These are phyloP conservation scores for Lantana camara DNA, from an alignment of 257 asterid genomes.

Conservation along the genomic window DNA sequence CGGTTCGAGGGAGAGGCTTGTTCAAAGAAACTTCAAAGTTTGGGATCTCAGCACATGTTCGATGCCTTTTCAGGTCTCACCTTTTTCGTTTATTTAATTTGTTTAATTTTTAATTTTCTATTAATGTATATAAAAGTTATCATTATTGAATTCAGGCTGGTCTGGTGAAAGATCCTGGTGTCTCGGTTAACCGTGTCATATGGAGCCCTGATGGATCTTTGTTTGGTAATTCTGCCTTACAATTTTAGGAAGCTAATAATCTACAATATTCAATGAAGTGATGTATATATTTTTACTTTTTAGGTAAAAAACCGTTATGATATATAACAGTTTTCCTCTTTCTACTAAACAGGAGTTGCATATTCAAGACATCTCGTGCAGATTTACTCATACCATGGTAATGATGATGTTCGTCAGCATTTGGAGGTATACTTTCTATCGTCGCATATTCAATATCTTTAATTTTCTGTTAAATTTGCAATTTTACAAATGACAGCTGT, in stretches of 20 bases:
- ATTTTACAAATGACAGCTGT: slow-evolving; percentile 1
- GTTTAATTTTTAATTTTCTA: too few relatives aligned
- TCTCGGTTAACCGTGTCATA: slow-evolving; percentile 66
- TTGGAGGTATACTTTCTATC: slow-evolving; percentile 48
- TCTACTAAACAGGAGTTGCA: slow-evolving; percentile 56
- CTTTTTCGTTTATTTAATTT: too few relatives aligned
- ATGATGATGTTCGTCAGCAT: slow-evolving; percentile 60
- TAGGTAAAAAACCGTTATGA: too few relatives aligned
- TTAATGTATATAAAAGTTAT: not conserved
- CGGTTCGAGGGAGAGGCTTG: slow-evolving; percentile 62
- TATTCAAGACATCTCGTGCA: slow-evolving; percentile 70
- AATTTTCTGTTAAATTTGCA: not conserved
- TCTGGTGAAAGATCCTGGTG: slow-evolving; percentile 60
- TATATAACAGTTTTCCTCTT: slow-evolving; percentile 8
- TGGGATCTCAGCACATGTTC: slow-evolving; percentile 68
- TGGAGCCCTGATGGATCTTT: slow-evolving; percentile 75
- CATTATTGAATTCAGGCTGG: slow-evolving; percentile 42
- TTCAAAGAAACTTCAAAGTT: slow-evolving; percentile 58
- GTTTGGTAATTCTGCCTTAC: slow-evolving; percentile 46
- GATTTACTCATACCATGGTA: slow-evolving; percentile 55
- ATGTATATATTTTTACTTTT: too few relatives aligned
- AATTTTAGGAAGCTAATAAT: not conserved
- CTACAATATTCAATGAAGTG: slow-evolving; percentile 10
- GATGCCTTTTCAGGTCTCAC: slow-evolving; percentile 59
- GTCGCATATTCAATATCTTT: not conserved